Base-by-base conservation (phyloP, 1,284 basidiomycete genomes). In the Irpex sp. region DNA sequence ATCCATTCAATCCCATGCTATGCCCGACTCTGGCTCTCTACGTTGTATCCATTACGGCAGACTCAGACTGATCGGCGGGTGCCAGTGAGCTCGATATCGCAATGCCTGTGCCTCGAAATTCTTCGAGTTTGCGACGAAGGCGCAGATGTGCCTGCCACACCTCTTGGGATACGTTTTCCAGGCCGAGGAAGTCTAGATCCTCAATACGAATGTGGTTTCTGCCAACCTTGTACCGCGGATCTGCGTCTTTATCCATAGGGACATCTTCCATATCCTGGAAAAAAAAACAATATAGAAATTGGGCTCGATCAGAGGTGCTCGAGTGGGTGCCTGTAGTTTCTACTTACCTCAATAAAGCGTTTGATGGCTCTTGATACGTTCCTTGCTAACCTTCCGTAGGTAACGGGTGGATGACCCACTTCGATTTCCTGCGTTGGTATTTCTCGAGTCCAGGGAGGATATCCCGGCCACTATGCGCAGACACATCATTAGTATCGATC, bases 131-230 rank as follows among this genome's bases (percentile, higher is more conserved):
- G 51, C 56, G 64, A n/a, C 69, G 59, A 45, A 91, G 76, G 66
- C 87, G 81, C 54, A 91, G 73, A 61, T 90, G 87, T 39, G 87
- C 87, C 66, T 91, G 88, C 88, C 88, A 91, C 62, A 82, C 85
- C 14, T 89, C 89, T 74, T 87, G 84, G 10, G 87, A 88, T 57
- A 91, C 88, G 64, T 91, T 88, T 72, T 91, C 87, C 57, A 91
- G 81, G 65, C 86, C 87, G 64, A 91, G 84, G 53, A 91, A 79
- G 53, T 86, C 74, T 56, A 91, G 75, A 68, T 91, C 82, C 45
- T 85, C 85, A 10, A 88, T 74, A 49, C 71, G 80, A 72, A 91
- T 87, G 63, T 79, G 74, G 53, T 74, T 63, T 14, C 68, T 68
- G 5, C 86, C 87, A 18, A 91, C 80, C 63, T 75, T 77, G 88